Evolutionary conservation across 257 asterid species (phyloP).

Genomic region (Solanum lycopersicoides): DNA sequence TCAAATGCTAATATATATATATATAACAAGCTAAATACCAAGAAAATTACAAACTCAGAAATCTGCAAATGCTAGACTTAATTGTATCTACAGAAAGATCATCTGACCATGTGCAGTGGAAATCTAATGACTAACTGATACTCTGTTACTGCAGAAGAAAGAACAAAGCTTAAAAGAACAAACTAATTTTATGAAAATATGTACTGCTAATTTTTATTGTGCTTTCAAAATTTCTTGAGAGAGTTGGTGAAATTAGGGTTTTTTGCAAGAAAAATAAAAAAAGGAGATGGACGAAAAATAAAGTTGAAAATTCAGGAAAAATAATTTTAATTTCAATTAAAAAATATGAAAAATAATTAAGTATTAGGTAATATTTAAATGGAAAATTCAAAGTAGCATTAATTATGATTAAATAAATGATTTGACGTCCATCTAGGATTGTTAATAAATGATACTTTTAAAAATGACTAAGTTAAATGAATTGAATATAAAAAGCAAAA

Average conservation of each 20-base stretch:
- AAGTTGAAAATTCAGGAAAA: constrained; percentile 16
- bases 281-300: constrained; percentile 19
- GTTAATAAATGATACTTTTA: constrained; percentile 36
- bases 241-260: constrained; percentile 51
- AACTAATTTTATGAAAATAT: constrained; percentile 7
- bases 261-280: constrained; percentile 24
- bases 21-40: neutral
- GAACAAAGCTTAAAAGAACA: constrained; percentile 13
- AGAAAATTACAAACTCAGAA: constrained; percentile 21
- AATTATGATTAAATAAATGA: constrained; percentile 78
- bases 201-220: neutral
- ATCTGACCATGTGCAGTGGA: constrained; percentile 23
- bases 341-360: constrained; percentile 15
- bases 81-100: constrained; percentile 32
- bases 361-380: constrained; percentile 48
- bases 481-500: constrained; percentile 16
- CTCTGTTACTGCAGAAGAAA: constrained; percentile 36
- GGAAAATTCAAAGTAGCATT: constrained; percentile 49
- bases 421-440: constrained; percentile 85
- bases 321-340: constrained; percentile 23
- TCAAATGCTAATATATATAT: neutral
- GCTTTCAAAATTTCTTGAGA: constrained; percentile 15
- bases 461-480: constrained; percentile 36
- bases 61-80: constrained; percentile 18
- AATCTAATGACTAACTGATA: constrained; percentile 15